Conservation (phyloP, 1,284 basidiomycete genomes). For the Trametes polyzona region DNA sequence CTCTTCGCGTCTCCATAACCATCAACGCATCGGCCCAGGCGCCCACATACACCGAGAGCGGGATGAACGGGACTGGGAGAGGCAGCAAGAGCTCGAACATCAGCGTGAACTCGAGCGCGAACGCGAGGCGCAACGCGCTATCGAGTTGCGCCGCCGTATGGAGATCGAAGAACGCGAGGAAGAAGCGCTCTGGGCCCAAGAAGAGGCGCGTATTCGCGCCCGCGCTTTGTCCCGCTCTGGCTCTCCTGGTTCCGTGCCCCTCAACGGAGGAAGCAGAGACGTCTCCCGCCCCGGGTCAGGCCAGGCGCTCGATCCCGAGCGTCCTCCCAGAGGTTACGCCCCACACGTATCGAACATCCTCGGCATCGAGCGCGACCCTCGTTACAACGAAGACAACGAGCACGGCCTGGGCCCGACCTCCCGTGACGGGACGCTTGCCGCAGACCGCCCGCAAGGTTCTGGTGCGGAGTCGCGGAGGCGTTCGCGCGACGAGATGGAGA, state of each 20-base stretch:
- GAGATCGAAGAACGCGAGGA: slow-evolving; percentile 29
- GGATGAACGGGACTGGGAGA: slow-evolving; percentile 49
- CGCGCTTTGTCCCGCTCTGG: slow-evolving; percentile 26
- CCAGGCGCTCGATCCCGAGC: slow-evolving; percentile 33
- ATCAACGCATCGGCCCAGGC: slow-evolving; percentile 68
- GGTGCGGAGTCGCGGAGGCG: slow-evolving; percentile 52
- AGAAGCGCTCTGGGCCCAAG: slow-evolving; percentile 21
- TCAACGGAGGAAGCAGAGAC: slow-evolving; percentile 26
- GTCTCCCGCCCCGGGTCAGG: slow-evolving; percentile 31
- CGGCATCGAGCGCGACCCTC: slow-evolving; percentile 28
- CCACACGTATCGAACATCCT: slow-evolving; percentile 28
- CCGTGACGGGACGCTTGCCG: slow-evolving; percentile 19
- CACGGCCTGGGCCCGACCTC: slow-evolving; percentile 10
- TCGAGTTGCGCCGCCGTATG: slow-evolving; percentile 27
- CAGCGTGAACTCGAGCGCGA: slow-evolving; percentile 52
- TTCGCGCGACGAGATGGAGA: slow-evolving; percentile 62
- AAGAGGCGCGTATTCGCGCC: slow-evolving; percentile 19
- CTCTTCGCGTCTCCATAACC: slow-evolving; percentile 52
- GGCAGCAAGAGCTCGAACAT: slow-evolving; percentile 46
- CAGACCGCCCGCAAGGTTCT: slow-evolving; percentile 10
- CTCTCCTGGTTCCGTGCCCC: slow-evolving; percentile 23
- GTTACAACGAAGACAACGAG: slow-evolving; percentile 24
- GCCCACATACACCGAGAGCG: slow-evolving; percentile 53
- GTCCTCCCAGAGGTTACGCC: slow-evolving; percentile 22
- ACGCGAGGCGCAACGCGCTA: slow-evolving; percentile 40